These are phyloP conservation scores for Artemisia argyi DNA, from an alignment of 129 eudicot species.

Conservation along the genomic window DNA sequence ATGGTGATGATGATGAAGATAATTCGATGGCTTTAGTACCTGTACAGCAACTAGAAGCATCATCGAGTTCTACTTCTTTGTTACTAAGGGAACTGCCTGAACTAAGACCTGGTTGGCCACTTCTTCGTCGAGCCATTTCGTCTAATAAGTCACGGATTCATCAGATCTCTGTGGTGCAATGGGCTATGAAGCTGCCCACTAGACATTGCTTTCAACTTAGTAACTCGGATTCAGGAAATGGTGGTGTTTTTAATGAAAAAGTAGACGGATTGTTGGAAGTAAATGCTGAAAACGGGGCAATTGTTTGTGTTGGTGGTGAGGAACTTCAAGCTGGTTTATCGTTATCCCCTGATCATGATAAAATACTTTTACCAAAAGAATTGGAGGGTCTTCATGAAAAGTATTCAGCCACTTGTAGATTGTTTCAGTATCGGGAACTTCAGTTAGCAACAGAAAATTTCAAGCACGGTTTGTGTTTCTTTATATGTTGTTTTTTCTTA, in stretches of 20 bases:
- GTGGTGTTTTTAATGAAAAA: constrained; percentile 17
- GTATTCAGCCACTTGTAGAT: constrained; percentile 63
- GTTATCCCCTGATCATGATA: constrained; percentile 41
- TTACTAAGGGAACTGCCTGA: constrained; percentile 67
- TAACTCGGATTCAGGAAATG: constrained; percentile 35
- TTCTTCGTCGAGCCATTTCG: constrained; percentile 54
- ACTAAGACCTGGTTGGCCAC: constrained; percentile 80
- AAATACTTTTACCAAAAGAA: constrained; percentile 46
- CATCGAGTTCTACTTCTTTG: constrained; percentile 58
- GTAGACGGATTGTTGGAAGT: constrained; percentile 31
- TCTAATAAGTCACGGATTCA: constrained; percentile 36
- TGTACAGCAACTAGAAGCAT: constrained; percentile 57
- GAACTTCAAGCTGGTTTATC: constrained; percentile 19
- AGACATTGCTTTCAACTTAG: constrained; percentile 46
- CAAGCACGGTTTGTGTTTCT: constrained; percentile 55
- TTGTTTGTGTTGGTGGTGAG: constrained; percentile 56
- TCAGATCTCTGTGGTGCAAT: constrained; percentile 76
- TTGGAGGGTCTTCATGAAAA: constrained; percentile 54
- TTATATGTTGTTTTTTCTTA: too few species aligned
- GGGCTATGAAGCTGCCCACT: constrained; percentile 71
- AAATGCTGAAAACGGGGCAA: constrained; percentile 56
- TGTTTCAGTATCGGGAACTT: constrained; percentile 68
- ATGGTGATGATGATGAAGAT: constrained; percentile 27
- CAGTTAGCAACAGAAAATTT: constrained; percentile 56
- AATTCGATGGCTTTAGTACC: constrained; percentile 76